Evolutionary conservation across 1,284 basidiomycete species (phyloP).

Genomic region (Sphaerobolus stellatus): DNA sequence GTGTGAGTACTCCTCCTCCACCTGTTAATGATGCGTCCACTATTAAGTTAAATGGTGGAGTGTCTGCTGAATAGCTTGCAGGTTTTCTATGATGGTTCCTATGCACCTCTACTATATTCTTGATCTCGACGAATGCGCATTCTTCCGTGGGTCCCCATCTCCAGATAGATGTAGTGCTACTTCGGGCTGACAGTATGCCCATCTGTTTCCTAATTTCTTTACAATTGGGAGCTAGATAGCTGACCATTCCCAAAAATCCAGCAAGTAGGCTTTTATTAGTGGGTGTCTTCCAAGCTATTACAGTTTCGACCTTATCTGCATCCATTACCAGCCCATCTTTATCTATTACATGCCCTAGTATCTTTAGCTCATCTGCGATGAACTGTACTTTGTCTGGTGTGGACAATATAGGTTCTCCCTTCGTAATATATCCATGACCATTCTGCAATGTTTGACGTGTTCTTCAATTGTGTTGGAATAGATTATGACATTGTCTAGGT

Average conservation of each 20-base stretch:
- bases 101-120: conserved; percentile 20
- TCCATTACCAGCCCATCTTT: conserved; percentile 31
- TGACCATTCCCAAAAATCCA: conserved; percentile 27
- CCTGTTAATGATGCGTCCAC: conserved; percentile 25
- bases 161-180: conserved; percentile 14
- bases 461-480: conserved; percentile 25
- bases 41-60: conserved; percentile 20
- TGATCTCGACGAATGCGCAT: conserved; percentile 29
- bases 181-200: conserved; percentile 19
- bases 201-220: conserved; percentile 21
- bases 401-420: conserved; percentile 24
- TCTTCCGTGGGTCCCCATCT: conserved; percentile 27
- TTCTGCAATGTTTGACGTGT: conserved; percentile 27
- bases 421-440: conserved; percentile 23
- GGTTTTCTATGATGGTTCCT: conserved; percentile 21
- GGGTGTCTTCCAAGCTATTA: conserved; percentile 20
- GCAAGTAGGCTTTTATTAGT: conserved; percentile 19
- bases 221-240: conserved; percentile 24
- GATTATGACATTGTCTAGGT: conserved; percentile 36
- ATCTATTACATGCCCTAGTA: conserved; percentile 33
- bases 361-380: conserved; percentile 22
- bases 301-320: conserved; percentile 33
- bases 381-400: conserved; percentile 30
- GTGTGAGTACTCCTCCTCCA: conserved; percentile 20
- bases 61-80: conserved; percentile 21